A percentile compares a stretch with the other conserved stretches of the same genome.
Conservation (phyloP, 78 protist species). For the Bodo saltans region DNA sequence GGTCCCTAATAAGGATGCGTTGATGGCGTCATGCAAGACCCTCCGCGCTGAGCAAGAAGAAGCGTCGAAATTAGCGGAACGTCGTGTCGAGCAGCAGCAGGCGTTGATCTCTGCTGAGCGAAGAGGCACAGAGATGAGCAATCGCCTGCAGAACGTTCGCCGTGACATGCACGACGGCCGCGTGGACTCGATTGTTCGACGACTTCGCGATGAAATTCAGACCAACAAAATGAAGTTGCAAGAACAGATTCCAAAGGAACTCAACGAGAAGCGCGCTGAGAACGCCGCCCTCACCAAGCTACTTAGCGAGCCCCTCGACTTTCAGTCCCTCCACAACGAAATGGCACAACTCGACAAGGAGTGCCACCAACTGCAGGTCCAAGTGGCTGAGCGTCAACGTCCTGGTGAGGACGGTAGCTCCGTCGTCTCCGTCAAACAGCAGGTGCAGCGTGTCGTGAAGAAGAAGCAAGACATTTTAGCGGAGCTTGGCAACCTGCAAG, state of each 20-base stretch:
- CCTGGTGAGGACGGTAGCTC: neutral
- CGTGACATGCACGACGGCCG: neutral
- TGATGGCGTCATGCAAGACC: neutral
- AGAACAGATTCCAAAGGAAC: neutral
- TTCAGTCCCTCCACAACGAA: neutral
- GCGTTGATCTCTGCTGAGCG: neutral
- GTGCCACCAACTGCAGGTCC: neutral
- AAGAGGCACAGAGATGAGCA: neutral
- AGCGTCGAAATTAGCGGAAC: neutral
- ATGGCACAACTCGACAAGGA: neutral
- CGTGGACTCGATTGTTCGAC: neutral
- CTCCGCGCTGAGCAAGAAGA: neutral
- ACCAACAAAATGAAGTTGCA: neutral
- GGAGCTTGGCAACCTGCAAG: constrained; percentile 4
- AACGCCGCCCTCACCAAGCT: neutral
- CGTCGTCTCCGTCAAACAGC: constrained; percentile 13
- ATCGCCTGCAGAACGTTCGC: neutral
- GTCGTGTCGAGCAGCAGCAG: neutral
- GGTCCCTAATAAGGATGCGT: neutral
- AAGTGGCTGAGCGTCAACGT: neutral
- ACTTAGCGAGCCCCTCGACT: constrained; percentile 9
- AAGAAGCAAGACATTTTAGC: constrained; percentile 5
- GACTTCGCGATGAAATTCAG: neutral
- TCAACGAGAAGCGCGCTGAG: neutral
- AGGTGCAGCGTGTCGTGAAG: neutral